Evolutionary conservation across 768 basidiomycete species (phyloP).

Genomic region (Mycena alexandri): DNA sequence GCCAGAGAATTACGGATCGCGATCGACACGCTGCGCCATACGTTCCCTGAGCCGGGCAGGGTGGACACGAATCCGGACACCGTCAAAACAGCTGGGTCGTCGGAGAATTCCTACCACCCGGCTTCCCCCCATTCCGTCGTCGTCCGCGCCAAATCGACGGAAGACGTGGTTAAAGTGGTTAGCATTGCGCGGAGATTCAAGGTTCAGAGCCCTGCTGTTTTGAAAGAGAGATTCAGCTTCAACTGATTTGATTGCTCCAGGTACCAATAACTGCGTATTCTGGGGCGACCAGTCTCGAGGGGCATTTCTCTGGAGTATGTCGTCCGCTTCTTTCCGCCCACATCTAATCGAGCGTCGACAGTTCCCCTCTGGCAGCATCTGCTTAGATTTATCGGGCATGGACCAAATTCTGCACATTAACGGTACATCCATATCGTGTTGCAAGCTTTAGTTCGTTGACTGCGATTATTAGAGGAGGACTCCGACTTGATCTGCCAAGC

Average conservation of each 20-base stretch:
- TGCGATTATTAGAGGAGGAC: slow-evolving; percentile 65
- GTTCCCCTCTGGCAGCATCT: slow-evolving; percentile 69
- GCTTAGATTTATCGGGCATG: slow-evolving; percentile 77
- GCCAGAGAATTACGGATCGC: slow-evolving; percentile 61
- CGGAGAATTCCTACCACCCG: slow-evolving; percentile 77
- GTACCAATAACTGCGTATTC: slow-evolving; percentile 87
- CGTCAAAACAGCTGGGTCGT: slow-evolving; percentile 71
- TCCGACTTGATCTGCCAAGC: slow-evolving; percentile 83
- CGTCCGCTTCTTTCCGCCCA: slow-evolving; percentile 7
- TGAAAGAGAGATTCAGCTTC: background rate
- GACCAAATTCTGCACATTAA: slow-evolving; percentile 72
- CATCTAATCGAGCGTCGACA: slow-evolving; percentile 31
- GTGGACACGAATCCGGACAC: slow-evolving; percentile 66
- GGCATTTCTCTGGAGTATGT: slow-evolving; percentile 83
- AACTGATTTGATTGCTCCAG: background rate
- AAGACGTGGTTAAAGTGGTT: slow-evolving; percentile 87
- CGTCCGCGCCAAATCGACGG: slow-evolving; percentile 72
- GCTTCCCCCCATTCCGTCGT: slow-evolving; percentile 68
- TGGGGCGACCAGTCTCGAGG: slow-evolving; percentile 90
- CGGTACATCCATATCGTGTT: slow-evolving; percentile 51
- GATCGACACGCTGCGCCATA: slow-evolving; percentile 63
- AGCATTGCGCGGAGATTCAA: slow-evolving; percentile 79
- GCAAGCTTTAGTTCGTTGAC: slow-evolving; percentile 3
- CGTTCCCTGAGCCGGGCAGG: slow-evolving; percentile 59
- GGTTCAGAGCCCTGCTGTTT: background rate